Evolutionary conservation across 2,329 filamentous ascomycete genomes (phyloP), one percentile per base, ranked within the genome.

Genomic region (Exophiala sideris): DNA sequence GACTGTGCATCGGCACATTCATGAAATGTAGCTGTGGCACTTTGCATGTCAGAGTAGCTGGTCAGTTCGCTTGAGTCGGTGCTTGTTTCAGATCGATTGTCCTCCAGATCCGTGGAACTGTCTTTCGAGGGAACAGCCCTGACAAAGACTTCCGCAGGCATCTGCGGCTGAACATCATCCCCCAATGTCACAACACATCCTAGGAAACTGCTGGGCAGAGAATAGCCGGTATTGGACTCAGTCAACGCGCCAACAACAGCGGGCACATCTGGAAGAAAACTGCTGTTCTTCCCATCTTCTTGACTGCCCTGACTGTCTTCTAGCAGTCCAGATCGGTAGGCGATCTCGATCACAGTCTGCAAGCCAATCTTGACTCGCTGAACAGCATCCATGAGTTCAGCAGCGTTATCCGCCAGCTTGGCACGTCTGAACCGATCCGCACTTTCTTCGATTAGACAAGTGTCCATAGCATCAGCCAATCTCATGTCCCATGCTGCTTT

Each of bases 401-500:
- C 32, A 6, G 44, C 44, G 10, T 20, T 44, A n/a, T 38, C 36
- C n/a, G 34, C 6, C 32, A 56, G 16, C 8, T 9, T 42, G 32
- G 29, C 12, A 35, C 34, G 34, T 18, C 42, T 46, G 29, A 18
- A 24, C 39, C 35, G 44, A n/a, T 38, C 38, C 34, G 3, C 11
- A 14, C n/a, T 39, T 11, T 12, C 32, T 12, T 47, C 45, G 6
- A 6, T 1, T 10, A 8, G 12, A 14, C 29, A 8, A 5, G 5
- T 16, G 35, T 10, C 35, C 4, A 38, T 12, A 16, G 5, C 35
- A 38, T 47, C 29, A 20, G 20, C 45, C 24, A 40, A 39, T 32
- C 29, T 48, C 36, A 20, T 10, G 9, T 49, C 42, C 47, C 36
- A 50, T 18, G 52, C 47, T 32, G 36, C 21, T 20, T 56, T 56